phyloP scores from a whole-genome alignment of 2,329 filamentous ascomycete genomes.

The Aspergillus brasiliensis region DNA sequence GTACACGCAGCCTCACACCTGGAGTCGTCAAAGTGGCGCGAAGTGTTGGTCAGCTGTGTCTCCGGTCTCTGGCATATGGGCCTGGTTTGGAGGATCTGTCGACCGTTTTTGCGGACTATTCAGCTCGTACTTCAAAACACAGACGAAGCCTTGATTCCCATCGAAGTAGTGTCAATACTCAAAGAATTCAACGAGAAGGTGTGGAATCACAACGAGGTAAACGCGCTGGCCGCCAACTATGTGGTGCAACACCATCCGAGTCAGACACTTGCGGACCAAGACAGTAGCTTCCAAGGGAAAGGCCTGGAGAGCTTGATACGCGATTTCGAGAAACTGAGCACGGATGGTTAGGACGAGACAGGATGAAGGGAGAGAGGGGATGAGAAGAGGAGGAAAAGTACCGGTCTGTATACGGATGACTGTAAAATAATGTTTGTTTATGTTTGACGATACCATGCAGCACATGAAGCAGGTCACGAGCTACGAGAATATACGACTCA shows the following conservation, averaged over 20 bases:
- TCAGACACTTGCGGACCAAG: neutral
- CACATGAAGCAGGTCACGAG: neutral
- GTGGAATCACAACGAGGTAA: neutral
- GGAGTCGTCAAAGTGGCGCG: slow-evolving; percentile 7
- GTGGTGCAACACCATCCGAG: slow-evolving; percentile 5
- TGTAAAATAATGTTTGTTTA: slow-evolving; percentile 1
- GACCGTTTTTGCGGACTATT: slow-evolving; percentile 1
- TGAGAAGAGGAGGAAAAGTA: neutral
- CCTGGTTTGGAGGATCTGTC: neutral
- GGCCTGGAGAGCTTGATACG: slow-evolving; percentile 3
- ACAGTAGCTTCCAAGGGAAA: neutral
- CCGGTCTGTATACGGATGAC: neutral
- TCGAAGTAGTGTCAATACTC: neutral
- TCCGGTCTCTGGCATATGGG: slow-evolving; percentile 8
- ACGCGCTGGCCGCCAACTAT: neutral
- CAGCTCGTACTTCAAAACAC: neutral
- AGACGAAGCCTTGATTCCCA: neutral
- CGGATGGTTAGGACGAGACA: neutral
- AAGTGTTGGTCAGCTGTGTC: slow-evolving; percentile 6
- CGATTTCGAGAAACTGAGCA: neutral
- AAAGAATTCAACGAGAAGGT: slow-evolving; percentile 4
- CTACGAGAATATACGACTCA: slow-evolving; percentile 8
- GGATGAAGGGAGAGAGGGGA: neutral
- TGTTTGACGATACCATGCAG: neutral
- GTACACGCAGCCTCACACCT: slow-evolving; percentile 1